A percentile compares a stretch with the other conserved stretches of the same genome.
These are phyloP conservation scores for Myxozyma neotropica DNA, from an alignment of 805 yeast species.

Conservation along the genomic window DNA sequence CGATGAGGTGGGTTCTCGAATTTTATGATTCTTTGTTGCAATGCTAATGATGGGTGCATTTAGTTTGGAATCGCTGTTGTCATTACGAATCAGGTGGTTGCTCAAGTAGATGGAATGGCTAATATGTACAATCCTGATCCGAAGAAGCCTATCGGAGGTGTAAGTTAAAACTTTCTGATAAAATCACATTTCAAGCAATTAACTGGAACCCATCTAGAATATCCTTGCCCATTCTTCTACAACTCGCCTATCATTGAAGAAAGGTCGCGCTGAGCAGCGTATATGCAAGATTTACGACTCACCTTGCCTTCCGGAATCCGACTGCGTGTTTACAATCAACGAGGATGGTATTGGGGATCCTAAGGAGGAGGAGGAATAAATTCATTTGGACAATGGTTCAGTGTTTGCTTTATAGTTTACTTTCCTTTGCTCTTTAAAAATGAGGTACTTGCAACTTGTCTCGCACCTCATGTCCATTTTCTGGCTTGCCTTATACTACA, in stretches of 20 bases:
- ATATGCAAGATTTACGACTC: conserved; percentile 94
- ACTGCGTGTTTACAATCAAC: conserved; percentile 91
- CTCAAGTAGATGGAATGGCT: conserved; percentile 89
- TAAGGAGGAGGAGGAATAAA: conserved; percentile 64
- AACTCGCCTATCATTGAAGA: conserved; percentile 84
- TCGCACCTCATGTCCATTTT: too few species aligned
- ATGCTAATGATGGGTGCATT: not conserved
- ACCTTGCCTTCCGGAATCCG: conserved; percentile 95
- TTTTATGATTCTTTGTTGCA: not conserved
- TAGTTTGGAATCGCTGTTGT: conserved; percentile 92
- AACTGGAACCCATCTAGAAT: conserved; percentile 45
- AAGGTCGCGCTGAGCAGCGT: conserved; percentile 90
- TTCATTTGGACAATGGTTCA: not conserved
- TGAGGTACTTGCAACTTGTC: not conserved
- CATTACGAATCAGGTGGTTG: conserved; percentile 94
- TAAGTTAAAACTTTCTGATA: conserved; percentile 8
- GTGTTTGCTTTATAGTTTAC: not conserved
- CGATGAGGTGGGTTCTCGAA: conserved; percentile 56
- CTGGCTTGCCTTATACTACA: too few species aligned
- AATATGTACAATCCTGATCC: conserved; percentile 90
- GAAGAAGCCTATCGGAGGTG: conserved; percentile 96
- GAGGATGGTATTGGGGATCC: conserved; percentile 98
- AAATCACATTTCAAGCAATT: not conserved
- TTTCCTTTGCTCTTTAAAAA: not conserved
- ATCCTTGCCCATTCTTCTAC: conserved; percentile 97